Percentiles rank a stretch among this genome's conserved stretches.
These are phyloP conservation scores for Fusarium gaditjirri DNA, from an alignment of 2,329 filamentous ascomycete species.

Conservation along the genomic window DNA sequence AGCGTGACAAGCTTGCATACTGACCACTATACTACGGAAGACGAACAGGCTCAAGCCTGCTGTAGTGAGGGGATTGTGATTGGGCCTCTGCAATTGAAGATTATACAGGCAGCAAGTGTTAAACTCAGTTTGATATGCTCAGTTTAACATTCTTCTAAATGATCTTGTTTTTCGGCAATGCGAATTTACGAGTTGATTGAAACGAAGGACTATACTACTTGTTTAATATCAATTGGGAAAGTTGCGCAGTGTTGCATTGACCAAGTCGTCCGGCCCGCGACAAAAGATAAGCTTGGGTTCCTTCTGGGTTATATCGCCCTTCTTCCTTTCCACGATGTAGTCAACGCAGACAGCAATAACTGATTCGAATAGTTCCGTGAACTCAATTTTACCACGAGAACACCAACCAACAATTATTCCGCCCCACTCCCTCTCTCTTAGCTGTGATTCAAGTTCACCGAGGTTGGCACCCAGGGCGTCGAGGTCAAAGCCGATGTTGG, in stretches of 20 bases:
- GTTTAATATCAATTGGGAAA: rapidly evolving
- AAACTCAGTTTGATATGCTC: no score
- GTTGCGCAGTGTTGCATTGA: slow-evolving; percentile 11
- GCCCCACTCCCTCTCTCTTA: background rate
- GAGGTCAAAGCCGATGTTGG: slow-evolving; percentile 16
- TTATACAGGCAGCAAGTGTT: rapidly evolving
- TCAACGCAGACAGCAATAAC: background rate
- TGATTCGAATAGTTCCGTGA: slow-evolving; percentile 16
- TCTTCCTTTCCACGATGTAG: background rate
- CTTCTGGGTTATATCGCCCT: background rate
- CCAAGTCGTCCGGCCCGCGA: background rate
- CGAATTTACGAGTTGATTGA: rapidly evolving
- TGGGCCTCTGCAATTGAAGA: rapidly evolving
- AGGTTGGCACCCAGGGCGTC: background rate
- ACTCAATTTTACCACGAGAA: background rate
- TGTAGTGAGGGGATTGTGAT: slow-evolving; percentile 15
- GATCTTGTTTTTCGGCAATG: background rate
- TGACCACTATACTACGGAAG: no score
- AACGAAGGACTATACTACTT: rapidly evolving
- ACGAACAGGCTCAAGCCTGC: slow-evolving; percentile 5
- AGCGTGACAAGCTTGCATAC: no score
- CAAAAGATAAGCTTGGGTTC: slow-evolving; percentile 25
- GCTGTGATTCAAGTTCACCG: rapidly evolving
- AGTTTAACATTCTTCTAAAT: background rate
- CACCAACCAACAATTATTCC: slow-evolving; percentile 19